phyloP scores from a whole-genome alignment of 1,284 basidiomycete species.

The Porogramme epimiltina region DNA sequence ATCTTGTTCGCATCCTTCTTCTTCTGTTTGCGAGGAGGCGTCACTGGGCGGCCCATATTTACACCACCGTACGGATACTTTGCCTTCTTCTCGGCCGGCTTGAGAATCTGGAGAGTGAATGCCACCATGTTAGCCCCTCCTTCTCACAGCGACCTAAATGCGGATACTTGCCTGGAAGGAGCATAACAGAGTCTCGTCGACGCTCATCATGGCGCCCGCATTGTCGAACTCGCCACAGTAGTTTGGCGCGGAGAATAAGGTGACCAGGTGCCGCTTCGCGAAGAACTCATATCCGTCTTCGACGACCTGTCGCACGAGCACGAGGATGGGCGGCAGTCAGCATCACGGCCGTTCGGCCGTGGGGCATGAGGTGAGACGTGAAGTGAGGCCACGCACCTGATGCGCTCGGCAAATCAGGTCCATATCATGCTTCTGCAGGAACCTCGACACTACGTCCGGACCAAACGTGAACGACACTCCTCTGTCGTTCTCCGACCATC shows the following conservation, averaged over 20 bases:
- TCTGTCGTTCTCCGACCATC: slow-evolving; percentile 99
- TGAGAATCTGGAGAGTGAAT: slow-evolving; percentile 68
- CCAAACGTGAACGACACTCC: slow-evolving; percentile 99
- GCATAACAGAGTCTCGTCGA: slow-evolving; percentile 96
- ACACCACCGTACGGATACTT: slow-evolving; percentile 87
- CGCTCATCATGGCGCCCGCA: slow-evolving; percentile 99
- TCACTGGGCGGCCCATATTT: slow-evolving; percentile 78
- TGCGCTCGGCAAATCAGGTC: slow-evolving; percentile 98
- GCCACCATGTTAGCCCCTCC: not conserved
- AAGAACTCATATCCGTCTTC: slow-evolving; percentile 99
- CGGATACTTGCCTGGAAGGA: slow-evolving; percentile 89
- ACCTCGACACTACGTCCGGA: slow-evolving; percentile 95
- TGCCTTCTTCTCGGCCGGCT: slow-evolving; percentile 98
- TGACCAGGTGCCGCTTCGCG: slow-evolving; percentile 96
- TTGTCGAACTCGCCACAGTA: slow-evolving; percentile 99
- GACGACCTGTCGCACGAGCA: slow-evolving; percentile 69
- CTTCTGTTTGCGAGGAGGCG: slow-evolving; percentile 85
- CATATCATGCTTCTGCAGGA: slow-evolving; percentile 99
- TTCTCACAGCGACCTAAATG: not conserved
- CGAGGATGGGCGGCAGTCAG: slow-evolving; percentile 1
- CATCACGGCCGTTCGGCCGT: too few relatives aligned
- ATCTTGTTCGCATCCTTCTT: slow-evolving; percentile 77
- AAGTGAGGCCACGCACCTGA: slow-evolving; percentile 61
- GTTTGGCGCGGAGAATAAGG: slow-evolving; percentile 97
- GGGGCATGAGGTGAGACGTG: not conserved